phyloP scores from a whole-genome alignment of 495 filamentous ascomycete genomes.

The Mycothermus thermophilus region DNA sequence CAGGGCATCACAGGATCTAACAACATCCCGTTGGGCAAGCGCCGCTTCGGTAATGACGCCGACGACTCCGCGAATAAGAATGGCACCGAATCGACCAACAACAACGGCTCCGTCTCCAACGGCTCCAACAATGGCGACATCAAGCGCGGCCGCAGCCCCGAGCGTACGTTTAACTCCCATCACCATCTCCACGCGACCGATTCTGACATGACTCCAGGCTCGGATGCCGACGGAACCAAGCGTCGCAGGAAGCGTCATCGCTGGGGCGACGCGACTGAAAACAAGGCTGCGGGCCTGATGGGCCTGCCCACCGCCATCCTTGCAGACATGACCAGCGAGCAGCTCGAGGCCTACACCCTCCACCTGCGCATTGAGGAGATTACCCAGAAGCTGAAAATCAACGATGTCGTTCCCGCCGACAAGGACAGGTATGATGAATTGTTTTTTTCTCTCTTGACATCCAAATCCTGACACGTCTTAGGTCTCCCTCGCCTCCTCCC shows the following conservation, averaged over 20 bases:
- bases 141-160: slow-evolving; percentile 40
- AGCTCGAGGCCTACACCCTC: slow-evolving; percentile 89
- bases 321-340: slow-evolving; percentile 93
- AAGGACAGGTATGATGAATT: slow-evolving; percentile 62
- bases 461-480: slow-evolving; percentile 23
- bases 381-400: slow-evolving; percentile 94
- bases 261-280: slow-evolving; percentile 91
- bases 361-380: slow-evolving; percentile 97
- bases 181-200: neutral
- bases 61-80: slow-evolving; percentile 2
- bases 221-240: slow-evolving; percentile 55
- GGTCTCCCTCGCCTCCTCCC: slow-evolving; percentile 87
- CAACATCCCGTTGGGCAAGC: slow-evolving; percentile 86
- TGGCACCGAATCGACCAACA: neutral
- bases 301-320: slow-evolving; percentile 91
- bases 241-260: slow-evolving; percentile 94
- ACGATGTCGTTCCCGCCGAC: slow-evolving; percentile 92
- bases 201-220: slow-evolving; percentile 11
- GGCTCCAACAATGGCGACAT: slow-evolving; percentile 30
- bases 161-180: slow-evolving; percentile 19
- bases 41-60: slow-evolving; percentile 67
- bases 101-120: slow-evolving; percentile 9
- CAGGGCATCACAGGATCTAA: slow-evolving; percentile 98
- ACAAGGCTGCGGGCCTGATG: slow-evolving; percentile 96
- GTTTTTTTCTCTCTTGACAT: neutral